Evolutionary conservation across 2,329 filamentous ascomycete genomes (phyloP), one percentile per base, ranked within the genome.

Genomic region (Arthrobotrys conoides): DNA sequence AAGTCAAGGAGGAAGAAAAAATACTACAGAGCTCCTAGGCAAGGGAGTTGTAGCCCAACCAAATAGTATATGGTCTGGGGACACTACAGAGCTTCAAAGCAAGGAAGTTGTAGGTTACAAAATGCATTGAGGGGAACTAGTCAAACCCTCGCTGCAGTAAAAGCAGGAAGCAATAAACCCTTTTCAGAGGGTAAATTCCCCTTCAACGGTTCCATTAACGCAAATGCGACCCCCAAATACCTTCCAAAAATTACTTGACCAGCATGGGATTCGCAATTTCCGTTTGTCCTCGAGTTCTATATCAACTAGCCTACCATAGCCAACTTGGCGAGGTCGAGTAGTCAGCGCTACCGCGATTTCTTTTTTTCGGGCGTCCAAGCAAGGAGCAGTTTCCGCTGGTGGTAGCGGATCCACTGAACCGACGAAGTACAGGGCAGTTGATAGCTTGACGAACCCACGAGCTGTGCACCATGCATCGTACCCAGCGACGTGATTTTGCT

Each of bases 201-300:
- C 76, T 66, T 79, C 76, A 16, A 67, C 41, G 3, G 76, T 79
- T 12, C 76, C 76, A 41, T 79, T 79, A 6, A 79, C 76, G 33
- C 44, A 33, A 12, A 79, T 65, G 5, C 76, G 69, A 20, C 46
- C 46, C 6, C 76, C 76, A n/a, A 75, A 79, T 0, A 70, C 64
- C 18, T 46, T 68, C 76, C 76, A 79, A 24, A 79, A 79, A 12
- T 73, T 53, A 59, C 69, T 75, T 61, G 64, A 44, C 76, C 69
- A 71, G 18, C 18, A 2, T 41, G 76, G 76, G 20, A 41, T 51
- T 33, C 8, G 76, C 57, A n/a, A 22, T 12, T 44, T 22, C 18
- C 63, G 70, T 30, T 61, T 71, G 20, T 51, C 48, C 3, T 10
- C 18, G 10, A 51, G 18, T 18, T 79, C 76, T 5, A 75, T 36